Conservation (phyloP, 2,329 filamentous ascomycete species). For the Aspergillus sp. region DNA sequence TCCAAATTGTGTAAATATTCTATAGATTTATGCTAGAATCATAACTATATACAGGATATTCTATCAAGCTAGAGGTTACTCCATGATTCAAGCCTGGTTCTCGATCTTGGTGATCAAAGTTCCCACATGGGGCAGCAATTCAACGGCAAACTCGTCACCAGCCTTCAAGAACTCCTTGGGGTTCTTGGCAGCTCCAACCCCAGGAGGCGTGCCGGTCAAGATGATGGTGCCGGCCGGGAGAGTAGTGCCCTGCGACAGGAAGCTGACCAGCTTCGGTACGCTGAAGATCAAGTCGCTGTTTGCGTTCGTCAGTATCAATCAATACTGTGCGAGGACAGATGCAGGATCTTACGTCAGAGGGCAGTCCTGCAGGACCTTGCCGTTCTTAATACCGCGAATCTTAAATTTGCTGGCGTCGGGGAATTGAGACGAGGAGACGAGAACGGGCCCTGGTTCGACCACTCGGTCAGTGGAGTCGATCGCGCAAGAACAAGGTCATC, state of each 20-base stretch:
- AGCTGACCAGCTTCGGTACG: constrained; percentile 45
- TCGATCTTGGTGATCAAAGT: constrained; percentile 49
- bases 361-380: constrained; percentile 52
- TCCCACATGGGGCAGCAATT: constrained; percentile 50
- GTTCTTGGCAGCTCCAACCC: constrained; percentile 40
- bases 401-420: constrained; percentile 33
- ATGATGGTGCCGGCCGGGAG: constrained; percentile 44
- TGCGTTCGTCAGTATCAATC: constrained; percentile 6
- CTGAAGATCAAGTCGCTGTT: constrained; percentile 55
- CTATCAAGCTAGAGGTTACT: background rate
- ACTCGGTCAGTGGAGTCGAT: background rate
- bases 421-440: constrained; percentile 44
- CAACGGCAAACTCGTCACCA: constrained; percentile 50
- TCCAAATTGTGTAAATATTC: background rate
- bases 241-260: constrained; percentile 43
- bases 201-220: constrained; percentile 45
- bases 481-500: background rate
- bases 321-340: background rate
- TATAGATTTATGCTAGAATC: background rate
- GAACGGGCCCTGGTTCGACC: constrained; percentile 42
- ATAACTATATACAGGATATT: background rate
- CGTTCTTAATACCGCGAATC: constrained; percentile 47
- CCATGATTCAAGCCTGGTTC: constrained; percentile 20
- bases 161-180: constrained; percentile 45
- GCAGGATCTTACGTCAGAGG: constrained; percentile 36